These are phyloP conservation scores for Boletus vermiculosoides DNA, from an alignment of 768 basidiomycete genomes.

Conservation along the genomic window DNA sequence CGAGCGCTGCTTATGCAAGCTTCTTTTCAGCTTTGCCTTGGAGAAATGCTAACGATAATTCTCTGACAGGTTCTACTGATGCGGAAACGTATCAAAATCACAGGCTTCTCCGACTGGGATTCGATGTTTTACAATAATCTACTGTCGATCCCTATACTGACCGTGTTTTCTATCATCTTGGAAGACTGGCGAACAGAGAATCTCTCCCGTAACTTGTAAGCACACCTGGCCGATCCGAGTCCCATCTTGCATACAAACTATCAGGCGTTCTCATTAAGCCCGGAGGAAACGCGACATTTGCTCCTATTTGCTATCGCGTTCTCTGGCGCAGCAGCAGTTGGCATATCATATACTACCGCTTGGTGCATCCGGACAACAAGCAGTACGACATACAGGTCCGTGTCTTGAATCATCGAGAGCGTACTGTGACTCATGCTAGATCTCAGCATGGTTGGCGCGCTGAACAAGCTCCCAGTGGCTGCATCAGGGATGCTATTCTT, in stretches of 20 bases:
- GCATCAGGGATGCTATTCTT: slow-evolving; percentile 99
- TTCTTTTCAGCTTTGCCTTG: not conserved
- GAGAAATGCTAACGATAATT: slow-evolving; percentile 2
- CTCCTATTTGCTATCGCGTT: slow-evolving; percentile 88
- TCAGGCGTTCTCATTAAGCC: slow-evolving; percentile 48
- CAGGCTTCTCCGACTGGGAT: slow-evolving; percentile 97
- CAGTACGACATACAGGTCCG: slow-evolving; percentile 96
- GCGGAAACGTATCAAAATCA: slow-evolving; percentile 94
- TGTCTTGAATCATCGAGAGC: not conserved
- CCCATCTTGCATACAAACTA: not conserved
- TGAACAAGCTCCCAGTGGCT: slow-evolving; percentile 97
- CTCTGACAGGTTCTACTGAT: slow-evolving; percentile 78
- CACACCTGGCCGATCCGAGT: slow-evolving; percentile 1
- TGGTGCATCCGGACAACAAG: slow-evolving; percentile 97
- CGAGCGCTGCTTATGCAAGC: slow-evolving; percentile 87
- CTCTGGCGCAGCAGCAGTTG: slow-evolving; percentile 96
- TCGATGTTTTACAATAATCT: slow-evolving; percentile 99
- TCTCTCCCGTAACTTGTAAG: slow-evolving; percentile 85
- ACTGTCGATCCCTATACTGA: slow-evolving; percentile 88
- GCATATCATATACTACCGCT: slow-evolving; percentile 97
- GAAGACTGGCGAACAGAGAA: slow-evolving; percentile 90
- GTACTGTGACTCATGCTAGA: slow-evolving; percentile 7
- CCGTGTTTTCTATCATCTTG: slow-evolving; percentile 73
- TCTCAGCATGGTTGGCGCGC: slow-evolving; percentile 88
- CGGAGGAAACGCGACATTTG: slow-evolving; percentile 71